Conservation (phyloP, 2,329 filamentous ascomycete genomes). For the Alternaria sp. region DNA sequence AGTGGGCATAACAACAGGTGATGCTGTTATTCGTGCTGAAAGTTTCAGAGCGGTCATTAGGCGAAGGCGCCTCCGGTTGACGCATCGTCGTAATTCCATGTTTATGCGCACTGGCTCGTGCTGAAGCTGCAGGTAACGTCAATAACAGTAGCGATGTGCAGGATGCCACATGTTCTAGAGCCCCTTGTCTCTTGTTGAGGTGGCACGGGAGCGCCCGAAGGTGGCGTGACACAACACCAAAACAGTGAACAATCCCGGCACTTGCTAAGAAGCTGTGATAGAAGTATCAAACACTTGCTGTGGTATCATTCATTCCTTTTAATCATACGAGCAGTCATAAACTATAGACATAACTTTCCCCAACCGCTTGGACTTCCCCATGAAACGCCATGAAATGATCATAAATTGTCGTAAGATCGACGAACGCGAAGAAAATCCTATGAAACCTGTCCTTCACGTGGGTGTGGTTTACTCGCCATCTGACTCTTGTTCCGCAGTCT, state of each 20-base stretch:
- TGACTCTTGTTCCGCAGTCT: constrained; percentile 59
- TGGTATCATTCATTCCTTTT: constrained; percentile 14
- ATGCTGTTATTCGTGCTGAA: neutral
- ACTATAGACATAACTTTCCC: constrained; percentile 1
- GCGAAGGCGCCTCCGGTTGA: too few relatives aligned
- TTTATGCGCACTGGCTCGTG: too few relatives aligned
- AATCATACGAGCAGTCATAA: constrained; percentile 4
- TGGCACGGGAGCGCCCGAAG: neutral
- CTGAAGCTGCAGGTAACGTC: neutral
- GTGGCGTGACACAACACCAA: neutral
- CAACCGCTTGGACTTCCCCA: constrained; percentile 3
- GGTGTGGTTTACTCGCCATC: constrained; percentile 51
- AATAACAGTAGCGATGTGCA: neutral
- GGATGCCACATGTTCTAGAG: neutral
- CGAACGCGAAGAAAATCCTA: constrained; percentile 4
- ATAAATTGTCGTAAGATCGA: neutral
- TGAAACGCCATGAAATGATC: constrained; percentile 10
- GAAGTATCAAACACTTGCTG: neutral
- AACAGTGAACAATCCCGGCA: neutral
- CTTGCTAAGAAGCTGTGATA: neutral
- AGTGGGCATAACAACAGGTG: neutral
- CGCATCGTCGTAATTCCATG: too few relatives aligned
- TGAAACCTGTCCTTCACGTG: neutral
- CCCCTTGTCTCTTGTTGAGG: neutral
- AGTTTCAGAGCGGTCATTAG: too few relatives aligned